Evolutionary conservation across 352 stramenopile genomes (phyloP), one percentile per base, ranked within the genome.

Genomic region (Globisporangium lucens): DNA sequence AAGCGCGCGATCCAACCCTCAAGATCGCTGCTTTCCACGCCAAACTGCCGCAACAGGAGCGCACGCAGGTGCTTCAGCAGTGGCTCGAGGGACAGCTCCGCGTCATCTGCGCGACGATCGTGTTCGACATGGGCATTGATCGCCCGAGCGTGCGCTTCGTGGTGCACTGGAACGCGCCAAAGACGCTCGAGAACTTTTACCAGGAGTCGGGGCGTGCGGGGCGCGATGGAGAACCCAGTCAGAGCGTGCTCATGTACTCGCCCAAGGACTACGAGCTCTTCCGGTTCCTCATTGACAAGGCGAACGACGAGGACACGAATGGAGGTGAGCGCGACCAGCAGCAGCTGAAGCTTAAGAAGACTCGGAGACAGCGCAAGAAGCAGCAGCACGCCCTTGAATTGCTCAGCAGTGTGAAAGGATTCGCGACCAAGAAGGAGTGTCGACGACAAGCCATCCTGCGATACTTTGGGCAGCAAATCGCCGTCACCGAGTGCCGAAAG

Each of bases 191-290:
- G 72, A 95, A 90, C 12, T 98, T 99, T 70, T 99, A 98, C 74
- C 97, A 99, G 78, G 97, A 99, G 83, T 93, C 88, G 3, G 97
- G 97, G 0, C 82, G 97, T 51, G 97, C 94, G 17, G 97, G 97
- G 22, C 83, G 97, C 56, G 97, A 99, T 75, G 96, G 97, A 20
- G 49, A 89, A 7, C 78, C 90, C 0, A 89, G 85, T 67, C 75
- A 95, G 20, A 97, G 92, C 67, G 73, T 97, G 22, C 47, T 98
- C 29, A 77, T 97, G 20, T 98, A 96, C 72, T 78, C 77, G 4
- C 61, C 61, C 2, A 67, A 68, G 5, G 80, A 90, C 71, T 85
- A 80, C 17, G 71, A 85, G 9, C 62, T 86, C 9, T 85, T 86
- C 46, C 72, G 60, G 1, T 89, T 85, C 30, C 36, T 89, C 13